Conservation (phyloP, 768 basidiomycete species). For the Leccinum incarnatum region DNA sequence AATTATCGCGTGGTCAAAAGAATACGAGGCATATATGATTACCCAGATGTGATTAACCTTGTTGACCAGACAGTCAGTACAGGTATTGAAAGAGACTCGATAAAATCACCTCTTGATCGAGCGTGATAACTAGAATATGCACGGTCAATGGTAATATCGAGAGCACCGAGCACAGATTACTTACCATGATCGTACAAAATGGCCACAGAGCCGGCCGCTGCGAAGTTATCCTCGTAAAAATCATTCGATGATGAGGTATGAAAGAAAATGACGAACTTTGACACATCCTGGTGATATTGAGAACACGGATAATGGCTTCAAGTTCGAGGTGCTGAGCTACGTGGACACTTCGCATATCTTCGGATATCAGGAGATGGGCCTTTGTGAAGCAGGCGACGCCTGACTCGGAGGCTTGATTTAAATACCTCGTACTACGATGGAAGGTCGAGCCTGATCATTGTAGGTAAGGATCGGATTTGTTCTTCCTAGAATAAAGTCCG, state of each 20-base stretch:
- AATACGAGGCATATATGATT: background rate
- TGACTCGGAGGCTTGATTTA: background rate
- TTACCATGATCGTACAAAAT: background rate
- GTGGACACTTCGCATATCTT: background rate
- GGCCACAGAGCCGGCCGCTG: background rate
- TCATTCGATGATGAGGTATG: background rate
- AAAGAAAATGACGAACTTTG: background rate
- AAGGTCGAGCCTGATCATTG: background rate
- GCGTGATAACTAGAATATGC: slow-evolving; percentile 4
- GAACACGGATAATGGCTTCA: background rate
- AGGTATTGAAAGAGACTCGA: background rate
- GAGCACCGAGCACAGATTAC: background rate
- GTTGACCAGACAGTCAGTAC: background rate
- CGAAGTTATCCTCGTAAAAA: background rate
- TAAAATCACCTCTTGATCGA: background rate
- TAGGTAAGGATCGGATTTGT: no score
- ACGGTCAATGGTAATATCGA: background rate
- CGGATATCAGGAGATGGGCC: background rate
- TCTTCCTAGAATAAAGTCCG: no score
- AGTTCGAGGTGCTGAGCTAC: background rate
- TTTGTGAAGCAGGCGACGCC: background rate
- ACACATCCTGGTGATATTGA: background rate
- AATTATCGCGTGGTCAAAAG: background rate
- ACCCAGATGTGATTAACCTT: background rate
- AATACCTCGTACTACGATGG: background rate